phyloP scores from a whole-genome alignment of 2,329 filamentous ascomycete genomes.

The Penicillium palitans region DNA sequence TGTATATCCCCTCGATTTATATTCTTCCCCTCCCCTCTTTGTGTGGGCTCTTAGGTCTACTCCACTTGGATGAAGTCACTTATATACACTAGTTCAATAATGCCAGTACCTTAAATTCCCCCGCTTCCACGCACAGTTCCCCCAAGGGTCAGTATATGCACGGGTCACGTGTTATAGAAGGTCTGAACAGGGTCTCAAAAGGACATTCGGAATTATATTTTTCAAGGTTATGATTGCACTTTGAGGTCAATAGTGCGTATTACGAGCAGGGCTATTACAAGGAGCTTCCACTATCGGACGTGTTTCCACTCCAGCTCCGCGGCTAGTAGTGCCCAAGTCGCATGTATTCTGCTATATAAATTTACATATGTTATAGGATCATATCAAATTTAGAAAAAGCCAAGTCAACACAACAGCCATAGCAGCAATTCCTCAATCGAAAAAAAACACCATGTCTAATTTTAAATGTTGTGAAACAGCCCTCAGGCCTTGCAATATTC shows the following conservation, averaged over 20 bases:
- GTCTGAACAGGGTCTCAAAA: background rate
- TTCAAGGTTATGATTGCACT: background rate
- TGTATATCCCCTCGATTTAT: background rate
- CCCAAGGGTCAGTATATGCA: background rate
- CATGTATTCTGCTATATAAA: background rate
- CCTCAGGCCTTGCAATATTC: background rate
- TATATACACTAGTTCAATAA: background rate
- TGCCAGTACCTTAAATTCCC: background rate
- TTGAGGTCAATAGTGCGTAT: background rate
- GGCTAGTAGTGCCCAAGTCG: background rate
- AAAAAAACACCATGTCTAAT: background rate
- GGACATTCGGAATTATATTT: background rate
- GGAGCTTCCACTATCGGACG: background rate
- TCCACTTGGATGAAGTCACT: conserved; percentile 5
- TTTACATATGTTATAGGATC: background rate
- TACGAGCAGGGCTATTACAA: background rate
- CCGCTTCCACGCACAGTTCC: background rate
- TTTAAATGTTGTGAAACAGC: background rate
- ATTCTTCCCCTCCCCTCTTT: background rate
- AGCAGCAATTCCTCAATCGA: background rate
- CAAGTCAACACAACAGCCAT: background rate
- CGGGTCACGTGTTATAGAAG: background rate
- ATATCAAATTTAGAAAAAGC: background rate
- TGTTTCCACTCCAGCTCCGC: background rate
- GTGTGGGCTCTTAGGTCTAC: background rate